Percentiles rank a stretch among this genome's conserved stretches.
These are phyloP conservation scores for Puccinia triticina DNA, from an alignment of 1,284 basidiomycete species.

Conservation along the genomic window DNA sequence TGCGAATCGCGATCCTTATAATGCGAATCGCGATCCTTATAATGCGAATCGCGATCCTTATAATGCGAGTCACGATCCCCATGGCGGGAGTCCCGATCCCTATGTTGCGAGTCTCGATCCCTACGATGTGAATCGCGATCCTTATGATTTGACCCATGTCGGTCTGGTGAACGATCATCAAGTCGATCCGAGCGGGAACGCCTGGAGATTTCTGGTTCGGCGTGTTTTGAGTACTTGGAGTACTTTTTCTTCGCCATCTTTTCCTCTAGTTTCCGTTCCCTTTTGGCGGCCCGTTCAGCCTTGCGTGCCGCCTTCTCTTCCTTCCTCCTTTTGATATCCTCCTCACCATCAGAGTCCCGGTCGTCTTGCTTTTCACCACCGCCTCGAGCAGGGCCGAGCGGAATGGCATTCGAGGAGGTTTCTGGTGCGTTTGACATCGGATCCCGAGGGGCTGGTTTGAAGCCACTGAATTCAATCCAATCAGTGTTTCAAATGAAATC, in stretches of 20 bases:
- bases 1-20: background rate
- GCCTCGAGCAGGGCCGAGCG: conserved; percentile 6
- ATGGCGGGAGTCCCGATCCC: background rate
- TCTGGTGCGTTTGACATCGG: background rate
- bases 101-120: background rate
- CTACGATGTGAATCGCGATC: background rate
- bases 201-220: background rate
- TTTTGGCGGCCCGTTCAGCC: conserved; percentile 17
- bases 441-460: conserved; percentile 37
- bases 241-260: background rate
- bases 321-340: conserved; percentile 10
- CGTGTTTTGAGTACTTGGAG: background rate
- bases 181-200: background rate
- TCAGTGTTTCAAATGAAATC: background rate
- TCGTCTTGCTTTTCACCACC: background rate
- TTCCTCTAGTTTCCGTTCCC: conserved; percentile 8
- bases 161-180: background rate
- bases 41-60: conserved; percentile 1
- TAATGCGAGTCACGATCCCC: conserved; percentile 1
- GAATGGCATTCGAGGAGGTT: conserved; percentile 38
- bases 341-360: background rate
- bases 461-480: conserved; percentile 32
- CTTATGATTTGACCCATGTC: background rate
- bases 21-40: background rate
- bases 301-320: conserved; percentile 44